Conservation (phyloP, 805 yeast species). For the Lachancea sp. region DNA sequence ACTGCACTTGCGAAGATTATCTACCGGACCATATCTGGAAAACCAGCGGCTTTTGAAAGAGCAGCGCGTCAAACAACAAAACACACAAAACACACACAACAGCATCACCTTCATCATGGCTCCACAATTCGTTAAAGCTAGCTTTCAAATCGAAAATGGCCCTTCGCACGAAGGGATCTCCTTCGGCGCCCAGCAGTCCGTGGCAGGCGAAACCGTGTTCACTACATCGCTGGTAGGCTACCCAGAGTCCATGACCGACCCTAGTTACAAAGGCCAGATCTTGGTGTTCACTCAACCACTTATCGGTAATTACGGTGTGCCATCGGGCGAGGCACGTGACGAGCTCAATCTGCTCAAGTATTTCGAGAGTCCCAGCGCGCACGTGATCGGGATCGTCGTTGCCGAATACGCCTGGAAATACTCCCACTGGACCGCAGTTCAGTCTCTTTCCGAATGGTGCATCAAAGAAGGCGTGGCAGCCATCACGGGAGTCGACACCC, state of each 20-base stretch:
- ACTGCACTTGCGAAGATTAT: conserved; percentile 42
- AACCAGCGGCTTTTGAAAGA: conserved; percentile 36
- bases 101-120: conserved; percentile 19
- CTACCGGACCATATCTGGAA: conserved; percentile 50
- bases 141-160: conserved; percentile 85
- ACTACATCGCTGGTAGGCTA: conserved; percentile 97
- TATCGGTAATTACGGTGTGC: conserved; percentile 98
- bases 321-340: conserved; percentile 74
- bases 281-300: conserved; percentile 94
- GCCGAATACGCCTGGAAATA: conserved; percentile 92
- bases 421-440: conserved; percentile 99
- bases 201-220: conserved; percentile 96
- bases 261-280: conserved; percentile 95
- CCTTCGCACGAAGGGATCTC: conserved; percentile 83
- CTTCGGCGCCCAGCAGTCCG: conserved; percentile 89
- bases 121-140: conserved; percentile 58
- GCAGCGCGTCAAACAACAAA: background rate
- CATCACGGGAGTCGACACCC: conserved; percentile 94
- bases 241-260: conserved; percentile 98
- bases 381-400: conserved; percentile 94
- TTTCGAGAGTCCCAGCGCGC: conserved; percentile 86
- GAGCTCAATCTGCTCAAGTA: conserved; percentile 79
- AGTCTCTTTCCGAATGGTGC: conserved; percentile 93
- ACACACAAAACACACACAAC: background rate
- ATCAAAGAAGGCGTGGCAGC: conserved; percentile 94